These are phyloP conservation scores for Arbutus unedo DNA, from an alignment of 148 eudicot species.

Conservation along the genomic window DNA sequence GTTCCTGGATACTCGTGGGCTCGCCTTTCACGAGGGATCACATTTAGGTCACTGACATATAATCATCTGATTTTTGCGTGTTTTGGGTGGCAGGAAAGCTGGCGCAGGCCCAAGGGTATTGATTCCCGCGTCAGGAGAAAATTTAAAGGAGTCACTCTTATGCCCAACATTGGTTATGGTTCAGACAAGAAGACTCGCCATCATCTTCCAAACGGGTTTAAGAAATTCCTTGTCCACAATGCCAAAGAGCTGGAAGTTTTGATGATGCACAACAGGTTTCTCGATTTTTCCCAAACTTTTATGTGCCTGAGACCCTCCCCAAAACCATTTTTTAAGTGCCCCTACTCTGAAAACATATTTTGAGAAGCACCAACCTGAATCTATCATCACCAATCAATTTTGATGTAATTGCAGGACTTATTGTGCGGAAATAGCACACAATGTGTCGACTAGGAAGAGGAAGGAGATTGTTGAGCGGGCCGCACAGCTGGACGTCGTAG, in stretches of 20 bases:
- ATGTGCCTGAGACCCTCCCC: background rate
- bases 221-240: slow-evolving; percentile 29
- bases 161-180: slow-evolving; percentile 33
- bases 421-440: slow-evolving; percentile 47
- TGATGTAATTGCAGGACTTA: slow-evolving; percentile 30
- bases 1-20: background rate
- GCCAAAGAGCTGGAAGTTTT: slow-evolving; percentile 17
- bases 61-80: background rate
- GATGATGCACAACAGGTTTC: slow-evolving; percentile 17
- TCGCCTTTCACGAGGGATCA: background rate
- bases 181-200: slow-evolving; percentile 30
- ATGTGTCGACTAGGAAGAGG: slow-evolving; percentile 38
- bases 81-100: slow-evolving; percentile 22
- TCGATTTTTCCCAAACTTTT: background rate
- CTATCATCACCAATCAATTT: background rate
- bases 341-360: too few species aligned
- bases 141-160: slow-evolving; percentile 26
- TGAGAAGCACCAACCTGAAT: background rate
- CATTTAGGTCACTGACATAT: background rate
- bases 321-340: background rate
- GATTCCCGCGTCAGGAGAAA: slow-evolving; percentile 37
- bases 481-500: slow-evolving; percentile 41
- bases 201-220: slow-evolving; percentile 26
- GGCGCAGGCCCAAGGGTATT: slow-evolving; percentile 42
- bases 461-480: slow-evolving; percentile 48